Evolutionary conservation across 805 yeast genomes (phyloP).

Genomic region (Crinitomyces ghanaensis): DNA sequence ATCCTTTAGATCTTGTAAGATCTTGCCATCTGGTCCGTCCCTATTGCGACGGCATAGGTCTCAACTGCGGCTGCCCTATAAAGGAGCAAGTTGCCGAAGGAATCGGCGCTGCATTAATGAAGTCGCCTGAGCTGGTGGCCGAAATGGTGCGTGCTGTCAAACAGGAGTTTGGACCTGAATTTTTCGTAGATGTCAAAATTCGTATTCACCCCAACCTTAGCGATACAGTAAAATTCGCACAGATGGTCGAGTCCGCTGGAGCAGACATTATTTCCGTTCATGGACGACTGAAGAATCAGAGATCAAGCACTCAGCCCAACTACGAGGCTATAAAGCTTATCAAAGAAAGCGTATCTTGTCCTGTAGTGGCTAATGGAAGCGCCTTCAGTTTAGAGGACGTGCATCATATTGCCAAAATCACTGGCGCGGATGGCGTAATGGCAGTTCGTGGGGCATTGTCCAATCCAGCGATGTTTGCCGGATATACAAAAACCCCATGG

Average conservation of each 20-base stretch:
- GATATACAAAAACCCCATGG: constrained; percentile 74
- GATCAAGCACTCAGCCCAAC: constrained; percentile 77
- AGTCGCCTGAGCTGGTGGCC: constrained; percentile 67
- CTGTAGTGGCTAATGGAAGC: constrained; percentile 98
- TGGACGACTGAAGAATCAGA: constrained; percentile 75
- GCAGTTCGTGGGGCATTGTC: constrained; percentile 79
- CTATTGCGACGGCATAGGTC: constrained; percentile 84
- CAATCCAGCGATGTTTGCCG: constrained; percentile 84
- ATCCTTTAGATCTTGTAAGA: constrained; percentile 65
- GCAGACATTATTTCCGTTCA: constrained; percentile 92
- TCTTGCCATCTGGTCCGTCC: constrained; percentile 87
- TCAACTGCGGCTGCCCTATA: constrained; percentile 97
- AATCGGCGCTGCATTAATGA: constrained; percentile 92
- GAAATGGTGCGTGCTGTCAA: constrained; percentile 80
- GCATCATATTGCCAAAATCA: constrained; percentile 43
- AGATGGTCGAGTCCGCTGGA: constrained; percentile 69
- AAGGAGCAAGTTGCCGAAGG: constrained; percentile 92
- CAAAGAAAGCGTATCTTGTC: constrained; percentile 43
- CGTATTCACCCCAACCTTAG: constrained; percentile 68
- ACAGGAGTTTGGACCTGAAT: constrained; percentile 50
- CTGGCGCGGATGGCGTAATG: constrained; percentile 90
- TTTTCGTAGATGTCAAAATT: constrained; percentile 86
- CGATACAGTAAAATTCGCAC: constrained; percentile 64
- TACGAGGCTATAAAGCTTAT: constrained; percentile 67
- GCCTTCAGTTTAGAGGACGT: constrained; percentile 63